Evolutionary conservation across 768 basidiomycete species (phyloP).

Genomic region (Paxillus rubicundulus): DNA sequence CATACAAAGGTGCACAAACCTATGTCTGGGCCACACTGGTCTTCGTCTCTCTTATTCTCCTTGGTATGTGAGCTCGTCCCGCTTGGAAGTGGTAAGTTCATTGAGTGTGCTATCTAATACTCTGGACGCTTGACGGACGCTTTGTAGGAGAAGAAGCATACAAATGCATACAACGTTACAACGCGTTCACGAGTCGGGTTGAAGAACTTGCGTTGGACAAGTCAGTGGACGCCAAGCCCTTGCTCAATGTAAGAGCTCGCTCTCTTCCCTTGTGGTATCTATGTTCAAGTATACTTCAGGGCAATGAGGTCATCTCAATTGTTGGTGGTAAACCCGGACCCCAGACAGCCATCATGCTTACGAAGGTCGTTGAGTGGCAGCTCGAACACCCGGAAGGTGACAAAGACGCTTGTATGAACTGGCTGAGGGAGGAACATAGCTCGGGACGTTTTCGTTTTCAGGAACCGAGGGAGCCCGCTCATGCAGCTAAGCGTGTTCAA

Average conservation of each 20-base stretch:
- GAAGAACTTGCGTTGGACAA: slow-evolving; percentile 59
- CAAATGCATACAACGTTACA: slow-evolving; percentile 59
- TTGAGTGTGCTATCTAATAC: slow-evolving; percentile 26
- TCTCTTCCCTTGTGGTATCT: not conserved
- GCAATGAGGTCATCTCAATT: slow-evolving; percentile 56
- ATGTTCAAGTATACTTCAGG: slow-evolving; percentile 45
- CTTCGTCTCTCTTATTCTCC: slow-evolving; percentile 70
- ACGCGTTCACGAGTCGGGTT: slow-evolving; percentile 56
- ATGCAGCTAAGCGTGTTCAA: slow-evolving; percentile 27
- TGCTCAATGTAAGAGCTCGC: slow-evolving; percentile 67
- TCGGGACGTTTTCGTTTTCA: slow-evolving; percentile 44
- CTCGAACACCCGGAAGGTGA: slow-evolving; percentile 68
- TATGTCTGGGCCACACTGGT: slow-evolving; percentile 63
- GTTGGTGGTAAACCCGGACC: slow-evolving; percentile 64
- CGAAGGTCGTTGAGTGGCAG: slow-evolving; percentile 82
- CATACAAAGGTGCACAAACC: slow-evolving; percentile 64
- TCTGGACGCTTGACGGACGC: not conserved
- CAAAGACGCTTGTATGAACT: slow-evolving; percentile 64
- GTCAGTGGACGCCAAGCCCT: slow-evolving; percentile 64
- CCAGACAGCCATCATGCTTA: slow-evolving; percentile 63
- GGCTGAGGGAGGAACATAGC: slow-evolving; percentile 58
- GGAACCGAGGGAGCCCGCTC: slow-evolving; percentile 18
- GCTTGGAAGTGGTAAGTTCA: slow-evolving; percentile 41
- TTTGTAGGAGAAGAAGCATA: slow-evolving; percentile 43
- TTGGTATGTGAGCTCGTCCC: slow-evolving; percentile 67